These are phyloP conservation scores for Neoscytalidium dimidiatum DNA, from an alignment of 2,329 filamentous ascomycete genomes.

Conservation along the genomic window DNA sequence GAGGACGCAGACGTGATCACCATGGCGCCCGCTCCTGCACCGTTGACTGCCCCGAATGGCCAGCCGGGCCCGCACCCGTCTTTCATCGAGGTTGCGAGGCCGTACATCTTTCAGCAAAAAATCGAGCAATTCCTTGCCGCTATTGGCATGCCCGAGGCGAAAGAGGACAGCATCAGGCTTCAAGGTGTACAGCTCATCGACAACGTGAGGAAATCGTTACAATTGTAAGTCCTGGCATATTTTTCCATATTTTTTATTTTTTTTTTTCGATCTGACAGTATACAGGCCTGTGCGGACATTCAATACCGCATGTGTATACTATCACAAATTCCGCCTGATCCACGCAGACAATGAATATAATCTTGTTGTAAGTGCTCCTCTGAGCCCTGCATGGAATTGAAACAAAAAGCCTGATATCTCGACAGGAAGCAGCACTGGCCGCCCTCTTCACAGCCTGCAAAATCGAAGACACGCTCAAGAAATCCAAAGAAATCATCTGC, in stretches of 20 bases:
- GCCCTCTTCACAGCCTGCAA: constrained; percentile 93
- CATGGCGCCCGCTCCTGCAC: constrained; percentile 35
- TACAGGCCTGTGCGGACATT: constrained; percentile 83
- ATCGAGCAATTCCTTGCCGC: constrained; percentile 72
- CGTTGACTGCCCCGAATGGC: constrained; percentile 24
- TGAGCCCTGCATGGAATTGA: background rate
- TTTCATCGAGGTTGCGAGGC: constrained; percentile 65
- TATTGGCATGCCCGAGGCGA: constrained; percentile 71
- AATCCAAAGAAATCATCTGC: constrained; percentile 88
- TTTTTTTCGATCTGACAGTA: background rate
- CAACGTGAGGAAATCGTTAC: constrained; percentile 74
- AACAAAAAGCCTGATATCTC: background rate
- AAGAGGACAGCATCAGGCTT: constrained; percentile 78
- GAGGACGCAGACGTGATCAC: background rate
- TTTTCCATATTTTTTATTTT: background rate
- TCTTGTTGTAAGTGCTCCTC: constrained; percentile 52
- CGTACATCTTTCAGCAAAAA: constrained; percentile 80
- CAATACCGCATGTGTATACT: constrained; percentile 88
- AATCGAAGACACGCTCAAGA: constrained; percentile 96
- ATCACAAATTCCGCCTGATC: constrained; percentile 86
- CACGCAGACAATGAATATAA: constrained; percentile 86
- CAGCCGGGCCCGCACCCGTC: constrained; percentile 59
- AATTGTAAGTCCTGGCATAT: constrained; percentile 67
- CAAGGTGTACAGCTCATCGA: constrained; percentile 91
- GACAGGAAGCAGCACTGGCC: constrained; percentile 79